A percentile compares a stretch with the other conserved stretches of the same genome.
Evolutionary conservation across 2,329 filamentous ascomycete species (phyloP).

Genomic region (Ambrosiella xylebori): DNA sequence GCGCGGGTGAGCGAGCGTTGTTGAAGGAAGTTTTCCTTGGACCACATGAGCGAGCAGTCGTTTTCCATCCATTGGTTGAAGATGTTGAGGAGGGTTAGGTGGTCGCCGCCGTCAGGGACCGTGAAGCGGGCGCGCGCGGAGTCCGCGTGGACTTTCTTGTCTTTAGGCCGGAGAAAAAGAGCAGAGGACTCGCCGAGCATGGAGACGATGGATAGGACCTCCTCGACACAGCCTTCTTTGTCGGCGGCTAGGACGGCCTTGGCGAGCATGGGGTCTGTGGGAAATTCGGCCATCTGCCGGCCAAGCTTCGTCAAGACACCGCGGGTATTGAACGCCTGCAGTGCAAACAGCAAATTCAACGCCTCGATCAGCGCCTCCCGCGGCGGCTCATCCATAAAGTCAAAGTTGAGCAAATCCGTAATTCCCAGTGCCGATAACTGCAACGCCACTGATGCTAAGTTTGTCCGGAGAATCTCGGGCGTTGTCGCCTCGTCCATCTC

Average conservation of each 20-base stretch:
- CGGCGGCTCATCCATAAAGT: slow-evolving; percentile 88
- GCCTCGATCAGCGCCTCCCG: slow-evolving; percentile 79
- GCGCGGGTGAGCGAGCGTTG: slow-evolving; percentile 77
- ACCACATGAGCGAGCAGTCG: slow-evolving; percentile 77
- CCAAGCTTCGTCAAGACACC: slow-evolving; percentile 83
- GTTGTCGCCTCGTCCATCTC: slow-evolving; percentile 86
- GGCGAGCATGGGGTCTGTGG: slow-evolving; percentile 78
- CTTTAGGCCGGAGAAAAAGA: slow-evolving; percentile 86
- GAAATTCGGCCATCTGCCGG: slow-evolving; percentile 88
- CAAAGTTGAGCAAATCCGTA: slow-evolving; percentile 81
- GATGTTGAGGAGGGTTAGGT: slow-evolving; percentile 74
- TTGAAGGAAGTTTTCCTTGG: slow-evolving; percentile 84
- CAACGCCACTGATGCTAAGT: slow-evolving; percentile 68
- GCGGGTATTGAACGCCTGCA: slow-evolving; percentile 75
- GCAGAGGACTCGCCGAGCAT: slow-evolving; percentile 82
- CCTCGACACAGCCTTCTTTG: slow-evolving; percentile 81
- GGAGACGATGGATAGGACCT: slow-evolving; percentile 81
- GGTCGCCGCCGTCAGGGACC: slow-evolving; percentile 77
- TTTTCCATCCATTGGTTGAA: slow-evolving; percentile 92
- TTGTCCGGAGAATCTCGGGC: slow-evolving; percentile 83
- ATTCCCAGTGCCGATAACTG: slow-evolving; percentile 81
- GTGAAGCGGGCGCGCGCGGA: slow-evolving; percentile 79
- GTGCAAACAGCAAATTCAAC: slow-evolving; percentile 76
- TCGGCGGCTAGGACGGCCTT: slow-evolving; percentile 79
- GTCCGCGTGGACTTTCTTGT: slow-evolving; percentile 94